These are phyloP conservation scores for Pseudozyma pruni DNA, from an alignment of 1,284 basidiomycete species.

Conservation along the genomic window DNA sequence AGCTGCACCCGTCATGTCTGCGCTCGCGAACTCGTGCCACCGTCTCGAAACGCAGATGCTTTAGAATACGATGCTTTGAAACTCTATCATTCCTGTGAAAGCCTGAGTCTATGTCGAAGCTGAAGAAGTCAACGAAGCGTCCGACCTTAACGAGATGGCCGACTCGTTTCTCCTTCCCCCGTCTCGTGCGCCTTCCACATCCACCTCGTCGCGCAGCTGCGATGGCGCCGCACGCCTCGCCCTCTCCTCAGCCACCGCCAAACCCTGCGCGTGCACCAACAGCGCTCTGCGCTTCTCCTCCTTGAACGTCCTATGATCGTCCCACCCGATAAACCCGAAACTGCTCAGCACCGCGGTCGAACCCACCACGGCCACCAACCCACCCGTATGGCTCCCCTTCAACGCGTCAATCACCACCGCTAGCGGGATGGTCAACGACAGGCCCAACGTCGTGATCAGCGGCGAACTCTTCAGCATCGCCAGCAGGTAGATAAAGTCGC, in stretches of 20 bases:
- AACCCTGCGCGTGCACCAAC: neutral
- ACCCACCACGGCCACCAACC: conserved; percentile 48
- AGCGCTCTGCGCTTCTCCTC: conserved; percentile 15
- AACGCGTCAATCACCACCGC: conserved; percentile 83
- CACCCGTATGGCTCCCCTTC: conserved; percentile 70
- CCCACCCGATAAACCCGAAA: conserved; percentile 46
- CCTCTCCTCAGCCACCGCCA: neutral
- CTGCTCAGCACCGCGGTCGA: conserved; percentile 55
- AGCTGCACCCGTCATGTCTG: no score
- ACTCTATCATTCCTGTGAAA: no score
- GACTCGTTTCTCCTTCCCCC: conserved; percentile 3
- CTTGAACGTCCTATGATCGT: conserved; percentile 30
- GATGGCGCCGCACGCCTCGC: neutral
- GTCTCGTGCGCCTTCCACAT: no score
- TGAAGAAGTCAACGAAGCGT: neutral
- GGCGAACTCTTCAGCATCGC: conserved; percentile 97
- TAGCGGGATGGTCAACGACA: conserved; percentile 93
- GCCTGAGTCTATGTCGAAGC: conserved; percentile 1
- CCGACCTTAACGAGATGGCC: conserved; percentile 4
- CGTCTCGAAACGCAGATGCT: no score
- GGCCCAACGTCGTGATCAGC: conserved; percentile 85
- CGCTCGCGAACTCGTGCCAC: no score
- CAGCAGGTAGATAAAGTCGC: conserved; percentile 58
- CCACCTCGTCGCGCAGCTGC: neutral
- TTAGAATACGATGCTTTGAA: no score